Evolutionary conservation across 2,329 filamentous ascomycete species (phyloP).

Genomic region (Arthrobotrys entomopaga): DNA sequence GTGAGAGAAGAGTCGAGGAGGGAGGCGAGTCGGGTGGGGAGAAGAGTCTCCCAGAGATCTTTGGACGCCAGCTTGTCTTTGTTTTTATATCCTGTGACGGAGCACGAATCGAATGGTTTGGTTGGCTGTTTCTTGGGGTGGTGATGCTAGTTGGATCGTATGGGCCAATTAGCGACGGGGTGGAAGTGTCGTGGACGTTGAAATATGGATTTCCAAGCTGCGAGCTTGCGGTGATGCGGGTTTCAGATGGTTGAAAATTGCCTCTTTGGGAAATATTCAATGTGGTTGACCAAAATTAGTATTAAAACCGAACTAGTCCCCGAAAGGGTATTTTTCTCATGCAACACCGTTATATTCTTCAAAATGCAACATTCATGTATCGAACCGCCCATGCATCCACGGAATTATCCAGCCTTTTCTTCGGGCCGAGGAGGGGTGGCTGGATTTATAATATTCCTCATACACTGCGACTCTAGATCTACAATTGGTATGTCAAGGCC

Average conservation of each 20-base stretch:
- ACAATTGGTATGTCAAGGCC: not conserved
- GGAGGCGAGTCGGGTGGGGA: constrained; percentile 46
- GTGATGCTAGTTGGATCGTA: not conserved
- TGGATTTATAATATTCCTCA: no score
- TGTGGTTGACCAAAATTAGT: not conserved
- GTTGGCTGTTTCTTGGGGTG: not conserved
- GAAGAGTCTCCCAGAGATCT: constrained; percentile 47
- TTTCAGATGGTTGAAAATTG: constrained; percentile 1
- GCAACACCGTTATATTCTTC: not conserved
- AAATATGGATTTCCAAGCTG: not conserved
- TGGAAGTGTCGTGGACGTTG: constrained; percentile 7
- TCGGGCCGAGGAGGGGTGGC: not conserved
- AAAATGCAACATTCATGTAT: constrained; percentile 6
- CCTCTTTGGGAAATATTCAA: not conserved
- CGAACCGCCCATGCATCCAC: constrained; percentile 1
- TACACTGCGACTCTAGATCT: not conserved
- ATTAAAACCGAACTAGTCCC: not conserved
- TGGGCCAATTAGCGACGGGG: constrained; percentile 12
- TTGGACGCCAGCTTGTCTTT: constrained; percentile 49
- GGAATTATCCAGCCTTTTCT: not conserved
- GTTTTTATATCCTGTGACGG: not conserved
- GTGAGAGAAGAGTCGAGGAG: constrained; percentile 39
- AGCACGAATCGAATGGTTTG: no score
- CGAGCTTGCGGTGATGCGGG: not conserved
- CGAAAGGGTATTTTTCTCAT: not conserved